A percentile compares a stretch with the other conserved stretches of the same genome.
These are phyloP conservation scores for Acanthamoeba sp. DNA, from an alignment of 208 protist species.

Conservation along the genomic window DNA sequence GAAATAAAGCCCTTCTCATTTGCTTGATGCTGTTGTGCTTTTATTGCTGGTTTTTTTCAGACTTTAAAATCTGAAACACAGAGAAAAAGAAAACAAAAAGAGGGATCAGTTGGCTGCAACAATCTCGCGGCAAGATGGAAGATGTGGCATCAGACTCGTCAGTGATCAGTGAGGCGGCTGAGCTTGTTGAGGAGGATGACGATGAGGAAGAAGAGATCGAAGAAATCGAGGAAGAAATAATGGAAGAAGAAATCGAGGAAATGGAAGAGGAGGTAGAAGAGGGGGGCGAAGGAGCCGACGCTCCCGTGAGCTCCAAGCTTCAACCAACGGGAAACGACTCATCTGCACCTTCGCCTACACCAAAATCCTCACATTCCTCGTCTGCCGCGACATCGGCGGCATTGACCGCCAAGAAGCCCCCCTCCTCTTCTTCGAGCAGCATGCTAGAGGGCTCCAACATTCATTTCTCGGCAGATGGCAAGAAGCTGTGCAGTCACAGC, in stretches of 20 bases:
- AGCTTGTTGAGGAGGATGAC: neutral
- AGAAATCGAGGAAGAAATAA: slow-evolving; percentile 38
- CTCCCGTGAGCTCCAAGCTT: neutral
- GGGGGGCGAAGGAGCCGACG: neutral
- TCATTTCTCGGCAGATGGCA: slow-evolving; percentile 28
- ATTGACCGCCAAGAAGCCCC: neutral
- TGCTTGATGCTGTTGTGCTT: too few relatives aligned
- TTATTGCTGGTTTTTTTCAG: too few relatives aligned
- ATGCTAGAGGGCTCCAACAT: slow-evolving; percentile 63
- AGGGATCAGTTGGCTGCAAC: neutral
- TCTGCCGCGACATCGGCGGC: neutral
- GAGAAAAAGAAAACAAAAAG: neutral
- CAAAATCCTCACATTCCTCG: neutral
- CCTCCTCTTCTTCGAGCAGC: neutral
- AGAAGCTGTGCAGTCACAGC: slow-evolving; percentile 65
- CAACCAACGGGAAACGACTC: neutral
- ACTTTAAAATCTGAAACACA: neutral
- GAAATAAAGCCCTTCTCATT: too few relatives aligned
- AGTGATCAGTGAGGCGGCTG: neutral
- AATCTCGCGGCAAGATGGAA: neutral
- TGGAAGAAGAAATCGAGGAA: slow-evolving; percentile 46
- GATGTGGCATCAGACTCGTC: slow-evolving; percentile 19
- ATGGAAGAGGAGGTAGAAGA: slow-evolving; percentile 25
- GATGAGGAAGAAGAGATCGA: slow-evolving; percentile 41
- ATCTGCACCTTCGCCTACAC: neutral